Base-by-base conservation (phyloP, 805 yeast species). In the Kodamaea neixiangensis region DNA sequence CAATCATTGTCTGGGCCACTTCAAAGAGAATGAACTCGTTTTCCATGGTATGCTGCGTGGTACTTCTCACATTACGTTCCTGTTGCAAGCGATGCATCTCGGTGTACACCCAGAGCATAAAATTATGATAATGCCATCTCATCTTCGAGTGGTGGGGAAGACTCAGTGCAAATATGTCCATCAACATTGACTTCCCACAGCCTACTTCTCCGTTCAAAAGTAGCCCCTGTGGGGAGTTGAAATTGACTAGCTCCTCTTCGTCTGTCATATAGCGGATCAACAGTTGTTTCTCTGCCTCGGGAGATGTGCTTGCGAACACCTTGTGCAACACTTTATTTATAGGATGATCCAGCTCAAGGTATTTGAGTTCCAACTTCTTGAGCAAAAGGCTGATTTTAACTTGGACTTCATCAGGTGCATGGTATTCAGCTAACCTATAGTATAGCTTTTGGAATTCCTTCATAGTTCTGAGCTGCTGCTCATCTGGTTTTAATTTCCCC, bases 91-190 rank as follows among this genome's bases (percentile, higher is more conserved):
- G 54, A 60, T 85, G 87, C 57, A 86, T 85, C 59, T 84, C 84
- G 29, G 75, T 72, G 56, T 79, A 84, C 0, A 86, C 81, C 85
- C 87, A 83, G 3, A 85, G 69, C 61, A 86, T 86, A 60, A 86
- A 86, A 56, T 80, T 83, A 56, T 81, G 80, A 60, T 83, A 86
- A 61, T 86, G 92, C 83, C 89, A 83, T 50, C 92, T 69, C 67
- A 80, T 75, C 56, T 86, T 86, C 1, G 85, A 78, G 19, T 72
- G 69, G 53, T 82, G 81, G 0, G 91, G 92, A 22, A 86, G 68
- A 1, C 85, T 75, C 44, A 73, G 71, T 0, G 90, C 89, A 67
- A 86, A 86, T 17, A 86, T 78, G 57, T 86, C 90, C 80, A 86
- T 79, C 45, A 86, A 63, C 85, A 86, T 80, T 1, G 89, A 81